phyloP scores from a whole-genome alignment of 345 rosid species.

The Gynandropsis gynandra region DNA sequence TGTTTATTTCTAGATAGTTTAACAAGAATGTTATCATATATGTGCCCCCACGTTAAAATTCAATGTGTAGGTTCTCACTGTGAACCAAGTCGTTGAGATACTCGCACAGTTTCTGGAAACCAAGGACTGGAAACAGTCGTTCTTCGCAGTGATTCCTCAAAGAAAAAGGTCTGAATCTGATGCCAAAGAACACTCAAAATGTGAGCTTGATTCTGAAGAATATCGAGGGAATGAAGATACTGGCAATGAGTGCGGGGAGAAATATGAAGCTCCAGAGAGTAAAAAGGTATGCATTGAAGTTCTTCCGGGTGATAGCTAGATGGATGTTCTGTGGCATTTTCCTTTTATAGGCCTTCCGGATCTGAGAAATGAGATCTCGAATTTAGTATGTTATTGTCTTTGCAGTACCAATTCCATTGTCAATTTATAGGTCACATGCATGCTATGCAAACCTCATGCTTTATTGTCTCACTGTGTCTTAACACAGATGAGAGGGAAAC shows the following conservation, averaged over 20 bases:
- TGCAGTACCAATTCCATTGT: slow-evolving; percentile 3
- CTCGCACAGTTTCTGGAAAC: slow-evolving; percentile 77
- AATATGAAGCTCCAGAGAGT: slow-evolving; percentile 33
- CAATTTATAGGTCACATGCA: too few relatives aligned
- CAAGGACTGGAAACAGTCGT: slow-evolving; percentile 74
- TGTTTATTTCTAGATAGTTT: background rate
- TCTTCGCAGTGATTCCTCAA: slow-evolving; percentile 86
- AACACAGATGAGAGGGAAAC: slow-evolving; percentile 15
- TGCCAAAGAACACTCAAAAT: slow-evolving; percentile 23
- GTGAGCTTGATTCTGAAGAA: slow-evolving; percentile 33
- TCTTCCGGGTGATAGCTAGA: slow-evolving; percentile 28
- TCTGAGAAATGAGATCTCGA: slow-evolving; percentile 12
- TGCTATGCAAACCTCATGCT: slow-evolving; percentile 16
- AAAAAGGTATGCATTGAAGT: slow-evolving; percentile 50
- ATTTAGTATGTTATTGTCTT: slow-evolving; percentile 16
- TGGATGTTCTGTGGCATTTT: slow-evolving; percentile 20
- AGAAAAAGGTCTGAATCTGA: slow-evolving; percentile 59
- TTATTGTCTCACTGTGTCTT: slow-evolving; percentile 15
- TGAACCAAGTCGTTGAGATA: slow-evolving; percentile 92
- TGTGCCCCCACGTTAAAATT: background rate
- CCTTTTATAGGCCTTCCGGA: slow-evolving; percentile 5
- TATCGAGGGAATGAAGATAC: slow-evolving; percentile 23
- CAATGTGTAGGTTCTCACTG: slow-evolving; percentile 68
- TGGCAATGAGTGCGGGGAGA: slow-evolving; percentile 27
- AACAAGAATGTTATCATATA: background rate